Percentiles rank a stretch among this genome's conserved stretches.
These are phyloP conservation scores for Candida mattraensis DNA, from an alignment of 805 yeast species.

Conservation along the genomic window DNA sequence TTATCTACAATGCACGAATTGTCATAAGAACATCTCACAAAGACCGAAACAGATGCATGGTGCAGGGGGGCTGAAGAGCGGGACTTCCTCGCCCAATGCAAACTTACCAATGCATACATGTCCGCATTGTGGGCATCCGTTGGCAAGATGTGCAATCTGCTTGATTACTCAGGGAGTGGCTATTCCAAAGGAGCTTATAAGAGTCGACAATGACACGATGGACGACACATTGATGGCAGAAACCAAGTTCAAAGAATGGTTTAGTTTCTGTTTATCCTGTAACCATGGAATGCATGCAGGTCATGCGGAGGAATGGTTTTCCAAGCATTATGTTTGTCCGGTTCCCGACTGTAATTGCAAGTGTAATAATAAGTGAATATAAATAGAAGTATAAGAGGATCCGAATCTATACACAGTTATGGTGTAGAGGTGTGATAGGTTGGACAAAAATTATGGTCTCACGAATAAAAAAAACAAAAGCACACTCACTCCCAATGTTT, in stretches of 20 bases:
- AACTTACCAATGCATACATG: constrained; percentile 40
- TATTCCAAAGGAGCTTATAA: constrained; percentile 42
- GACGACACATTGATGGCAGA: constrained; percentile 31
- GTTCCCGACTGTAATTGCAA: constrained; percentile 89
- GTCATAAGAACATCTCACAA: constrained; percentile 69
- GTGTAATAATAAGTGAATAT: constrained; percentile 53
- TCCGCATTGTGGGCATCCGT: constrained; percentile 82
- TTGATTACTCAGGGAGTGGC: constrained; percentile 74
- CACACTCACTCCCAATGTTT: constrained; percentile 4
- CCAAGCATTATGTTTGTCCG: constrained; percentile 84
- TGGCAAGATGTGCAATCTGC: constrained; percentile 92
- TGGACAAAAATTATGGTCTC: too few species aligned
- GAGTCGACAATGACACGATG: constrained; percentile 24
- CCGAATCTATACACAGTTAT: too few species aligned
- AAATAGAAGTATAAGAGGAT: too few species aligned
- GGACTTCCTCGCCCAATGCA: constrained; percentile 3
- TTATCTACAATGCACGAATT: constrained; percentile 74
- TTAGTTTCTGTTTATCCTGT: constrained; percentile 86
- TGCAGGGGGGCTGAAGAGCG: constrained; percentile 7
- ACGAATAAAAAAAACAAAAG: too few species aligned
- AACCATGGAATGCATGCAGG: constrained; percentile 94
- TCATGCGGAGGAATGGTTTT: constrained; percentile 96
- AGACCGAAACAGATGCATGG: constrained; percentile 13
- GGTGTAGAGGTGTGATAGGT: constrained; percentile 11
- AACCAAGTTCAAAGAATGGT: constrained; percentile 70